Base-by-base conservation (phyloP, 1,139 yeast species). In the Martiniozyma asiatica region DNA sequence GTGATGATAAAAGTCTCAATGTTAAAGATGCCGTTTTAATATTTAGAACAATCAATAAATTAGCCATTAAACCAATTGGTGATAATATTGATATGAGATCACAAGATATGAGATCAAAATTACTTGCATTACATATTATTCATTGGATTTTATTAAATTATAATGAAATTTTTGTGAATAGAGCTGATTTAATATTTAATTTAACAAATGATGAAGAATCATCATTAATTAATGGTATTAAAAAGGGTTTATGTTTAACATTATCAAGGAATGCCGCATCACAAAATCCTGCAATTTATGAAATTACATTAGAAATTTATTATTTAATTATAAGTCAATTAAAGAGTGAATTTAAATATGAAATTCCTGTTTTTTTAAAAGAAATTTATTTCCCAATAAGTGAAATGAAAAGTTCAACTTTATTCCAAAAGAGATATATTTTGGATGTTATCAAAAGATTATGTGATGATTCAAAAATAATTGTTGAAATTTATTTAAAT, bases 381-480 rank as follows among this genome's bases (percentile, higher is more conserved):
- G 97, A 89, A 49, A 84, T 89, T 29, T 92, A 89, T 53, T 80
- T 89, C 56, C 96, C 97, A 4, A 84, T 92, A 26, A 71, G 92
- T 30, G 97, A 89, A 48, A 72, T 89, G 77, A 80, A 76, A 47
- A 74, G 94, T 1, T 81, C 96, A 2, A 84, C 96, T 0, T 61
- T 85, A 8, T 96, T 89, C 50, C 98, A 89, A 55, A 87, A 89
- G 53, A 68, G 93, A 47, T 87, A 84, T 45, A 69, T 89, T 40
- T 61, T 92, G 40, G 72, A 80, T 9, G 68, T 89, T 14, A 65
- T 92, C 20, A 80, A 81, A 44, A 66, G 93, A 41, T 56, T 89
- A 26, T 80, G 94, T 50, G 74, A 74, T 40, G 95, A 89, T 53
- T 94, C 97, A 22, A 66, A 94, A 40, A 79, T 93, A 22, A 62